phyloP scores from a whole-genome alignment of 768 basidiomycete genomes.

The Pholiota molesta region DNA sequence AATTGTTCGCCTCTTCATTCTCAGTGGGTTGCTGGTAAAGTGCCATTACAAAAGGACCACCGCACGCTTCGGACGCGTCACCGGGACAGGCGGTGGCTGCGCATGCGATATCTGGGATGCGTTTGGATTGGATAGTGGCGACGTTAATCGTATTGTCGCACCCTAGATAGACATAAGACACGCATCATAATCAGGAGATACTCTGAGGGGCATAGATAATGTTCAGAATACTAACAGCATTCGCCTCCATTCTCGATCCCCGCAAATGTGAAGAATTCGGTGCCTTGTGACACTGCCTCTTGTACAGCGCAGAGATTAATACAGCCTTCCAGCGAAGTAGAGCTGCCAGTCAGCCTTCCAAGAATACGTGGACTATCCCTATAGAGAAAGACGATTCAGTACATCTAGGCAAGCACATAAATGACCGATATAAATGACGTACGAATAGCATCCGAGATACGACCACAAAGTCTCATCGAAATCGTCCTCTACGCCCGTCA shows the following conservation, averaged over 20 bases:
- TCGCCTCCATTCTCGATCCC: slow-evolving; percentile 13
- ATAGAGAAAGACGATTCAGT: too few species aligned
- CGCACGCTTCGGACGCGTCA: slow-evolving; percentile 13
- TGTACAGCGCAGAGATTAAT: background rate
- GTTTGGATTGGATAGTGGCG: background rate
- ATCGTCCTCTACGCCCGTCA: slow-evolving; percentile 2
- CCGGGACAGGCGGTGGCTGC: slow-evolving; percentile 14
- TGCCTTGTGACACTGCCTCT: background rate
- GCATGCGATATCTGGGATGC: slow-evolving; percentile 17
- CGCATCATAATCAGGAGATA: background rate
- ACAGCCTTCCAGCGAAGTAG: background rate
- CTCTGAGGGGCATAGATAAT: background rate
- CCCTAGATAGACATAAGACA: background rate
- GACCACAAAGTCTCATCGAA: slow-evolving; percentile 6
- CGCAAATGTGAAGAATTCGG: slow-evolving; percentile 1
- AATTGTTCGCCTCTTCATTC: background rate
- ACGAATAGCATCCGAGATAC: slow-evolving; percentile 14
- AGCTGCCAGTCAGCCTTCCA: background rate
- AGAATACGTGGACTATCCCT: background rate
- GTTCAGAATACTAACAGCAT: slow-evolving; percentile 12
- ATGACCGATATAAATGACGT: background rate
- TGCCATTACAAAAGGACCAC: slow-evolving; percentile 9
- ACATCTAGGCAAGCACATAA: too few species aligned
- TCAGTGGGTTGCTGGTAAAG: slow-evolving; percentile 11
- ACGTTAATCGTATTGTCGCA: background rate